phyloP scores from a whole-genome alignment of 164 flowering plant genomes.

The Piper longum region DNA sequence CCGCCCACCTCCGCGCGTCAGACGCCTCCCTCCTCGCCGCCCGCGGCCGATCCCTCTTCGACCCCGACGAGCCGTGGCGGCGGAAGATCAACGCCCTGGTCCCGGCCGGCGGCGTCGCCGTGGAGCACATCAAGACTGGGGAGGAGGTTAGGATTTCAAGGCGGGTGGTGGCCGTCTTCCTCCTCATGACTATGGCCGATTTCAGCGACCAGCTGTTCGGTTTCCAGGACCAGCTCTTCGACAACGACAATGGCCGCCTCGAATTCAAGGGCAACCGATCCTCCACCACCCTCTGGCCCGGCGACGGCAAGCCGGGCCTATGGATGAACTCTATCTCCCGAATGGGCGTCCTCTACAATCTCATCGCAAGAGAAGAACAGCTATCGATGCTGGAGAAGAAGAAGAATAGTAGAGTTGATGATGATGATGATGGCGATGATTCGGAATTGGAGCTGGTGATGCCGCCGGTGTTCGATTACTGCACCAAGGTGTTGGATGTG shows the following conservation, averaged over 20 bases:
- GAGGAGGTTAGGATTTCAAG: slow-evolving; percentile 58
- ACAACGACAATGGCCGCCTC: slow-evolving; percentile 48
- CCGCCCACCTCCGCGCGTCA: slow-evolving; percentile 43
- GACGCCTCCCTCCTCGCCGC: slow-evolving; percentile 30
- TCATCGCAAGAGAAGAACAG: slow-evolving; percentile 70
- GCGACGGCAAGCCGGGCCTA: slow-evolving; percentile 84
- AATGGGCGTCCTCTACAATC: slow-evolving; percentile 61
- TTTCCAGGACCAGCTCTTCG: slow-evolving; percentile 68
- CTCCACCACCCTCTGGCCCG: slow-evolving; percentile 61
- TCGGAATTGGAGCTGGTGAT: slow-evolving; percentile 64
- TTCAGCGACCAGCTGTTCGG: slow-evolving; percentile 80
- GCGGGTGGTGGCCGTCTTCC: slow-evolving; percentile 52
- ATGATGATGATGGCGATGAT: slow-evolving; percentile 18
- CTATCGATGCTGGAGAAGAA: slow-evolving; percentile 34
- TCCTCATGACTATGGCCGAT: slow-evolving; percentile 87
- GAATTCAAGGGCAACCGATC: slow-evolving; percentile 50
- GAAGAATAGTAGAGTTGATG: slow-evolving; percentile 2
- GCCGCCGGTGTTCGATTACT: slow-evolving; percentile 64
- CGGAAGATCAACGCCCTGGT: slow-evolving; percentile 37
- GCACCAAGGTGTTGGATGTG: slow-evolving; percentile 53
- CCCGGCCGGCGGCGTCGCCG: slow-evolving; percentile 44
- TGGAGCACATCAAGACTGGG: slow-evolving; percentile 77
- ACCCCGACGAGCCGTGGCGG: slow-evolving; percentile 54
- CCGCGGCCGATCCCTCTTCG: slow-evolving; percentile 21
- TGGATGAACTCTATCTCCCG: slow-evolving; percentile 80